Evolutionary conservation across 768 basidiomycete species (phyloP), one percentile per base, ranked within the genome.

Genomic region (Gymnopilus dilepis): DNA sequence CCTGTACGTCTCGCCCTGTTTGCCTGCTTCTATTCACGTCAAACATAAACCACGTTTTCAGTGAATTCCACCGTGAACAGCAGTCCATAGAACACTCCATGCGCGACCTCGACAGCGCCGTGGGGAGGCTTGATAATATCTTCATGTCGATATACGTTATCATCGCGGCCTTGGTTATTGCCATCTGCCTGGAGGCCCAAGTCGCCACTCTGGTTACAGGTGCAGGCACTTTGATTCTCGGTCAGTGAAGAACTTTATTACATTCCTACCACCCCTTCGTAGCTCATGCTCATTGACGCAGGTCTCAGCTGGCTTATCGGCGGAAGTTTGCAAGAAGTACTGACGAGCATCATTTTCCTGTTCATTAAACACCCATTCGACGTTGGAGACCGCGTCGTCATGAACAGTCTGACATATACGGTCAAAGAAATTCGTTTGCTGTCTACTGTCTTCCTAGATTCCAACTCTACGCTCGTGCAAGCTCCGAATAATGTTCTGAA

Each of bases 221-320:
- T 22, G 88, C 91, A 40, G 91, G 92, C 13, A 83, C 83, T 5
- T 69, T 84, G 34, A 76, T 83, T 48, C 80, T 85, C 51, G 82
- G 80, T 82, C 33, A 40, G 78, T 73, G 24, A 30, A 13, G 17
- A 30, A 1, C 4, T 19, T 13, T 30, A 31, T 2, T 30, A 3
- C 26, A 26, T 22, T 30, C 1, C 55, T 40, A 15, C 12, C 11
- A 42, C 26, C 22, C 17, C 2, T 22, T 15, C 22, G 33, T 21
- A 28, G 11, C 58, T 31, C 65, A 58, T 68, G 26, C 37, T 61
- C 56, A 31, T 51, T 48, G 22, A 33, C n/a, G 12, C 58, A 87
- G 88, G 88, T 68, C 79, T 94, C 43, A 91, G 90, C 64, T 95
- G 93, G 93, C 85, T 95, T 58, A 93, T 96, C 66, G 95, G 94